Evolutionary conservation across 75 land plant genomes (phyloP), one percentile per base, ranked within the genome.

Genomic region (Pinus taeda): DNA sequence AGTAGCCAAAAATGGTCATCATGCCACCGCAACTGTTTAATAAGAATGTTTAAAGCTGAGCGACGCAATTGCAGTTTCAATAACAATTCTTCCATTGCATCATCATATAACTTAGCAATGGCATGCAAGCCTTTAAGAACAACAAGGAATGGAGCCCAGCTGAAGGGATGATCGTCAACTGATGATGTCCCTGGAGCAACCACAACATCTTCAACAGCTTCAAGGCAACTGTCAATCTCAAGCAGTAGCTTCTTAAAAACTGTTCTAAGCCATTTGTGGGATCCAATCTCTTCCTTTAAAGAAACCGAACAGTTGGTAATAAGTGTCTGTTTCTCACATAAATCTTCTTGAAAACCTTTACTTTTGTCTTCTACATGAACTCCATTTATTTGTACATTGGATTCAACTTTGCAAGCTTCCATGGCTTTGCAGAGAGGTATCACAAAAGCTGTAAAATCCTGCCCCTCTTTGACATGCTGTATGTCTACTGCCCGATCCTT

Each of bases 361-460:
- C 49, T 69, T 69, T 69, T 69, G 49, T 69, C 83, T 57, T 74
- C 82, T 56, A 81, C 63, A 63, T 59, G 33, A 57, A 74, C 9
- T 15, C 14, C 75, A 55, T 59, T 24, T 17, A 70, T 59, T 74
- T 70, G 75, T 69, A 74, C 36, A 3, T 39, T 36, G 15, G 67
- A 49, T 26, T 80, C 79, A 22, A 59, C 77, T 71, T 86, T 86
- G 77, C 76, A 80, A 63, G 74, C 78, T 65, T 79, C 82, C 78
- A 85, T 83, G 55, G 87, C 81, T 83, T 77, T 86, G 73, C 88
- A 86, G 20, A 86, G 79, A 33, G 79, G 82, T 55, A 76, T 80
- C 57, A 90, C 59, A 80, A 93, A 94, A 33, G 85, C 80, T 1
- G 92, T 76, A 57, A 96, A 94, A 75, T 93, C 98, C 33, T 81